Percentiles rank a stretch among this genome's conserved stretches.
Conservation (phyloP, 495 filamentous ascomycete species). For the Aspergillus taichungensis region DNA sequence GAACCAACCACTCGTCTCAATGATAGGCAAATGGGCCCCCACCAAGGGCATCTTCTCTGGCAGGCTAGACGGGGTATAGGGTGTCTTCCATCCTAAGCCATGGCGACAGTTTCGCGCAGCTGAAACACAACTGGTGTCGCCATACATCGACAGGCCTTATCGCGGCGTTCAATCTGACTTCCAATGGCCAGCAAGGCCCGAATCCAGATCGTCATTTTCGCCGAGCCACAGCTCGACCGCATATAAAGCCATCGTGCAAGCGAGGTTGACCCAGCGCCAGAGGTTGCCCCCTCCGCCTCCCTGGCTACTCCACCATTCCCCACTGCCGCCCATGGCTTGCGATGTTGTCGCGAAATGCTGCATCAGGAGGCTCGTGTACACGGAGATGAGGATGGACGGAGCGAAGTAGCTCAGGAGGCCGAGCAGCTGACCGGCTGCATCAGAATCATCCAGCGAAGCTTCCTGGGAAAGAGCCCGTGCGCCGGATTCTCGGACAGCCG, state of each 20-base stretch:
- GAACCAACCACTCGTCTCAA: no score
- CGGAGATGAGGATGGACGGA: constrained; percentile 82
- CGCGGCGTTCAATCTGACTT: constrained; percentile 65
- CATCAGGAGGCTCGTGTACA: constrained; percentile 94
- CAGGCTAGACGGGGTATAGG: no score
- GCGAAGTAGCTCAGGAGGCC: constrained; percentile 85
- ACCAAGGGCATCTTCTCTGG: no score
- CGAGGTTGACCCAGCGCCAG: constrained; percentile 90
- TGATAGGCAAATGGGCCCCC: no score
- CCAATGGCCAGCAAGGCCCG: constrained; percentile 69
- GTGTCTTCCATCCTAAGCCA: no score
- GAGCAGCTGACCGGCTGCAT: constrained; percentile 69
- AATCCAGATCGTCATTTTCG: constrained; percentile 61
- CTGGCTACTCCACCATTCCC: constrained; percentile 79
- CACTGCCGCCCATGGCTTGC: constrained; percentile 47
- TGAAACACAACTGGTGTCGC: background rate
- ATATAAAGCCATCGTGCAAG: constrained; percentile 79
- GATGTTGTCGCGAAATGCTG: constrained; percentile 82
- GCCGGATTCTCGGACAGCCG: constrained; percentile 78
- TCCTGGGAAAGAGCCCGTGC: constrained; percentile 75
- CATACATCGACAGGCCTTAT: background rate
- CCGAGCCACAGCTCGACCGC: constrained; percentile 80
- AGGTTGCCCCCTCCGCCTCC: constrained; percentile 73
- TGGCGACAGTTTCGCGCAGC: no score
- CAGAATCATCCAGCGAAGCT: constrained; percentile 72